These are phyloP conservation scores for Stromatinia cepivora DNA, from an alignment of 2,329 filamentous ascomycete genomes.

Conservation along the genomic window DNA sequence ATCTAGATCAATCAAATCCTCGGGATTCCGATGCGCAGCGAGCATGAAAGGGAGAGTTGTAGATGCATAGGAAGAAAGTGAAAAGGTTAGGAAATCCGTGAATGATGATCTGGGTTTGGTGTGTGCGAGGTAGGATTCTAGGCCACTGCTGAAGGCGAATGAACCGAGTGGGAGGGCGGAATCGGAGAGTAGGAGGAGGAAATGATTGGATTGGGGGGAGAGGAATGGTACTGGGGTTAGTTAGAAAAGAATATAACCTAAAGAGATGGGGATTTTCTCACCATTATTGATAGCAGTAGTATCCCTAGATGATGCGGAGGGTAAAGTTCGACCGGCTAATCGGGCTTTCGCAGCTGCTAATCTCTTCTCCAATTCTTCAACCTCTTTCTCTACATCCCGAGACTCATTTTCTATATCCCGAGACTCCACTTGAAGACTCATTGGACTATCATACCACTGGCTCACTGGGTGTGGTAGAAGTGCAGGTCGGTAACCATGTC, in stretches of 20 bases:
- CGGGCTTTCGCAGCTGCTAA: slow-evolving; percentile 46
- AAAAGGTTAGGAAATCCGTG: slow-evolving; percentile 66
- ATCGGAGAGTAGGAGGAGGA: slow-evolving; percentile 75
- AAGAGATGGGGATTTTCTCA: slow-evolving; percentile 3
- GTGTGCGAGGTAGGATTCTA: slow-evolving; percentile 81
- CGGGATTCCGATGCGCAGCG: slow-evolving; percentile 60
- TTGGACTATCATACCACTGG: slow-evolving; percentile 3
- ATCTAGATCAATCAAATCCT: slow-evolving; percentile 58
- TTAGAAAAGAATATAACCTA: slow-evolving; percentile 19
- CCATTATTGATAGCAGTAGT: slow-evolving; percentile 24
- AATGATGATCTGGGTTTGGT: slow-evolving; percentile 54
- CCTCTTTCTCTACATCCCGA: slow-evolving; percentile 50
- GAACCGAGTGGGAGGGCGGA: slow-evolving; percentile 79
- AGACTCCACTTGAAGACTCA: slow-evolving; percentile 20
- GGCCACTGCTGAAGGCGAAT: slow-evolving; percentile 82
- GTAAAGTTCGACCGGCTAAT: slow-evolving; percentile 42
- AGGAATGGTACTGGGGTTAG: slow-evolving; percentile 29
- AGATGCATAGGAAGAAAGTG: slow-evolving; percentile 68
- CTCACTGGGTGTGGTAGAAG: not conserved
- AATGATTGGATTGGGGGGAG: slow-evolving; percentile 50
- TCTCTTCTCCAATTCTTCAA: slow-evolving; percentile 55
- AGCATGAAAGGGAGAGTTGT: slow-evolving; percentile 75
- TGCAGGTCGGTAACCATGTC: not conserved
- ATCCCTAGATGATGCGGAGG: slow-evolving; percentile 29
- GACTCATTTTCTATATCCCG: slow-evolving; percentile 3